These are phyloP conservation scores for Artemisia annua DNA, from an alignment of 129 eudicot genomes.

Conservation along the genomic window DNA sequence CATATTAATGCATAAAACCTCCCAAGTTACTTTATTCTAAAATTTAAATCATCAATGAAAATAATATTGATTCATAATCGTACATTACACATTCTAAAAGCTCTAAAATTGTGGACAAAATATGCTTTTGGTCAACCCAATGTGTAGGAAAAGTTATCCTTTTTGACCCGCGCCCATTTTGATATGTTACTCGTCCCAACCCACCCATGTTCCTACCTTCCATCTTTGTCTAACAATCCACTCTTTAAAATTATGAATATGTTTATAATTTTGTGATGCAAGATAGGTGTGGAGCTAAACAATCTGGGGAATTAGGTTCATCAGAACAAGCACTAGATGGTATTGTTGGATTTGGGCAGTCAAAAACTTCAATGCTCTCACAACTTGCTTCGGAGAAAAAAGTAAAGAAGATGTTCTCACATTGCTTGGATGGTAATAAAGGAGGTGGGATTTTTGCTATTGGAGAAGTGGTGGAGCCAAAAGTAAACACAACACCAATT, in stretches of 20 bases:
- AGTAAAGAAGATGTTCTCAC: slow-evolving; percentile 49
- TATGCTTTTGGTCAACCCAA: neutral
- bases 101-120: neutral
- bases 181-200: too few species aligned
- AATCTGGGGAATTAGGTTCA: slow-evolving; percentile 45
- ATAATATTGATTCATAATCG: neutral
- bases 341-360: slow-evolving; percentile 59
- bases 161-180: neutral
- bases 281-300: slow-evolving; percentile 58
- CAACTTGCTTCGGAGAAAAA: slow-evolving; percentile 48
- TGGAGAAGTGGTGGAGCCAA: slow-evolving; percentile 54
- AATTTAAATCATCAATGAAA: neutral
- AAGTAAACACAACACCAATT: slow-evolving; percentile 45
- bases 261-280: slow-evolving; percentile 23
- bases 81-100: neutral
- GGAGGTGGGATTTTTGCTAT: slow-evolving; percentile 72
- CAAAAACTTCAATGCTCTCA: slow-evolving; percentile 50
- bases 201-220: neutral
- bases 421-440: slow-evolving; percentile 51
- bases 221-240: neutral
- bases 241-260: slow-evolving; percentile 12
- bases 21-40: neutral
- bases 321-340: slow-evolving; percentile 51
- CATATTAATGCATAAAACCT: neutral
- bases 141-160: neutral